Evolutionary conservation across 768 basidiomycete genomes (phyloP).

Genomic region (Hericium alpestre): DNA sequence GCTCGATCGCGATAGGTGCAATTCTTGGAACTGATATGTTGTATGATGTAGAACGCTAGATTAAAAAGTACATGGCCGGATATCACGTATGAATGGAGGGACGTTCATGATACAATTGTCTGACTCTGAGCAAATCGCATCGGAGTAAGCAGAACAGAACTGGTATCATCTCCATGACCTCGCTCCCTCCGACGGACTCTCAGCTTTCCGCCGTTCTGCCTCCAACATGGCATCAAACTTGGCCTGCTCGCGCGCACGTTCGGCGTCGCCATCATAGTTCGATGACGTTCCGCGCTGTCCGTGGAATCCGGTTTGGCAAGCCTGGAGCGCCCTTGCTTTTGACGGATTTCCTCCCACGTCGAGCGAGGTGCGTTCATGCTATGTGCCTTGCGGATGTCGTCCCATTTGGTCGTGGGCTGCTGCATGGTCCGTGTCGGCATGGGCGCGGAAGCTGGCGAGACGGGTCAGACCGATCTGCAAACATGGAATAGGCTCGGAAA

Average conservation of each 20-base stretch:
- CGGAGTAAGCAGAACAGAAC: background rate
- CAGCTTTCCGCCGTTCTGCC: conserved; percentile 35
- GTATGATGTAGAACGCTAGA: background rate
- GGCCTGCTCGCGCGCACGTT: conserved; percentile 38
- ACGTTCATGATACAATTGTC: too few species aligned
- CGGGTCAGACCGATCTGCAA: too few species aligned
- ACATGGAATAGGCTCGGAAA: too few species aligned
- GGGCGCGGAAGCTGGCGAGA: background rate
- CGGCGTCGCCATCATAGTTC: conserved; percentile 16
- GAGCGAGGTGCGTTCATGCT: conserved; percentile 31
- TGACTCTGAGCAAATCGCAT: too few species aligned
- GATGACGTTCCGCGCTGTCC: background rate
- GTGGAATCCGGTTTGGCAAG: background rate
- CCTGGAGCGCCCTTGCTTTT: background rate
- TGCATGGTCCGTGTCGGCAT: conserved; percentile 3
- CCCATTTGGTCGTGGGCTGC: conserved; percentile 39
- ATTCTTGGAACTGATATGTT: background rate
- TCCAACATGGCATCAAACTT: conserved; percentile 51
- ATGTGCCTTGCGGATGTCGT: conserved; percentile 50
- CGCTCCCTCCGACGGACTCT: background rate
- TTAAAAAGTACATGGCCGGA: background rate
- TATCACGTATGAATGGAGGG: background rate
- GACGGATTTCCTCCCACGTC: conserved; percentile 57
- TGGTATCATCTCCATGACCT: background rate
- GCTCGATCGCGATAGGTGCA: background rate